phyloP scores from a whole-genome alignment of 192 early-diverging fungal genomes.

The Coemansia sp. region DNA sequence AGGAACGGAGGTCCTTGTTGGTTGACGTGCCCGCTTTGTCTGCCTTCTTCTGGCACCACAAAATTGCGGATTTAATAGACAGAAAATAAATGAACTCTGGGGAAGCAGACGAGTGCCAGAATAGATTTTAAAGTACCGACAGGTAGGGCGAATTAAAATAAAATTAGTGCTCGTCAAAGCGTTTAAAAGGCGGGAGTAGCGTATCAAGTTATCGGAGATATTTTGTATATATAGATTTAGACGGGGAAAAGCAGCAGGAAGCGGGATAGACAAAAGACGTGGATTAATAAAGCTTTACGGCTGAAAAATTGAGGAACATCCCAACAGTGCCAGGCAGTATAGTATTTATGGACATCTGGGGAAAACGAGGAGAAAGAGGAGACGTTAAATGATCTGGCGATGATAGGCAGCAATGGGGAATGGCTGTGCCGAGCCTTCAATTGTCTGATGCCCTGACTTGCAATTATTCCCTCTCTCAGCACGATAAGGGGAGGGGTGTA shows the following conservation, averaged over 20 bases:
- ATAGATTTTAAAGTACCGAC: background rate
- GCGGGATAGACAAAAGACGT: background rate
- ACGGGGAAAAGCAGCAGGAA: background rate
- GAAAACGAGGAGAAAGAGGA: background rate
- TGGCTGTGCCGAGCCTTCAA: background rate
- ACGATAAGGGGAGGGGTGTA: background rate
- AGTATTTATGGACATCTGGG: background rate
- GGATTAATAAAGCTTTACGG: background rate
- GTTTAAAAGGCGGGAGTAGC: too few relatives aligned
- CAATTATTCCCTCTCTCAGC: slow-evolving; percentile 1
- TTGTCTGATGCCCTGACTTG: background rate
- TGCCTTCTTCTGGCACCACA: background rate
- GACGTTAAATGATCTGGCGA: background rate
- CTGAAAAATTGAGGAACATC: background rate
- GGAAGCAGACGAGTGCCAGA: background rate
- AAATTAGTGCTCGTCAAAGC: too few relatives aligned
- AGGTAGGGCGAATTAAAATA: background rate
- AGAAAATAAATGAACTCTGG: slow-evolving; percentile 6
- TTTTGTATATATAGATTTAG: too few relatives aligned
- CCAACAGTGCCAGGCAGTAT: background rate
- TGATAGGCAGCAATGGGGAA: background rate
- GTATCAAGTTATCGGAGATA: too few relatives aligned
- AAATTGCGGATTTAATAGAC: background rate
- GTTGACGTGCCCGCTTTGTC: too few relatives aligned
- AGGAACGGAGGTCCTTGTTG: background rate